phyloP scores from a whole-genome alignment of 2,329 filamentous ascomycete genomes.

The Talaromyces rugulosus region DNA sequence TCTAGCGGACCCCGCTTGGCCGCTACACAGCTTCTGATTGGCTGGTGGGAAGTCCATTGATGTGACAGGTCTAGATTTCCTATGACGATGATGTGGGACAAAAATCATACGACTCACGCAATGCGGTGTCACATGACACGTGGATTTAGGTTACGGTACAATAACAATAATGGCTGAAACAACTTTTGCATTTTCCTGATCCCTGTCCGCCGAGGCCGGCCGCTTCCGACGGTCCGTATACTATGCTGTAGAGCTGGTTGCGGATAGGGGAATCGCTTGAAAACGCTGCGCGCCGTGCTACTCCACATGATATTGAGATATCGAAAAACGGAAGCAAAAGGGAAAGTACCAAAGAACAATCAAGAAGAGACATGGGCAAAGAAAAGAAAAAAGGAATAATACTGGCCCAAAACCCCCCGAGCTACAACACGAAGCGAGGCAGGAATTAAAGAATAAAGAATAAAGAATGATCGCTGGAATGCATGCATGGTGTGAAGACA shows the following conservation, averaged over 20 bases:
- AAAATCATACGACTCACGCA: not conserved
- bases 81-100: not conserved
- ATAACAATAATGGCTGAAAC: not conserved
- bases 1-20: not conserved
- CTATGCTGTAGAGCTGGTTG: no score
- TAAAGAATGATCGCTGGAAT: not conserved
- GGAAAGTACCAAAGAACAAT: not conserved
- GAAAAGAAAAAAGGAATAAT: not conserved
- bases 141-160: not conserved
- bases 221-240: not conserved
- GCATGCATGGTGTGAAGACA: not conserved
- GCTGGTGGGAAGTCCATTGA: not conserved
- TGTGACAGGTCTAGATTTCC: not conserved
- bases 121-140: not conserved
- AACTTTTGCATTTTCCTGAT: not conserved
- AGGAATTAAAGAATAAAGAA: not conserved
- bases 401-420: not conserved
- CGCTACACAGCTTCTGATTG: not conserved
- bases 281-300: not conserved
- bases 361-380: not conserved
- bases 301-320: not conserved
- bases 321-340: not conserved
- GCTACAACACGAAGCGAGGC: not conserved
- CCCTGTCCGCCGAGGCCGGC: not conserved
- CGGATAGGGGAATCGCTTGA: not conserved